Conservation (phyloP, 2,329 filamentous ascomycete genomes). For the Colletotrichum sp. region DNA sequence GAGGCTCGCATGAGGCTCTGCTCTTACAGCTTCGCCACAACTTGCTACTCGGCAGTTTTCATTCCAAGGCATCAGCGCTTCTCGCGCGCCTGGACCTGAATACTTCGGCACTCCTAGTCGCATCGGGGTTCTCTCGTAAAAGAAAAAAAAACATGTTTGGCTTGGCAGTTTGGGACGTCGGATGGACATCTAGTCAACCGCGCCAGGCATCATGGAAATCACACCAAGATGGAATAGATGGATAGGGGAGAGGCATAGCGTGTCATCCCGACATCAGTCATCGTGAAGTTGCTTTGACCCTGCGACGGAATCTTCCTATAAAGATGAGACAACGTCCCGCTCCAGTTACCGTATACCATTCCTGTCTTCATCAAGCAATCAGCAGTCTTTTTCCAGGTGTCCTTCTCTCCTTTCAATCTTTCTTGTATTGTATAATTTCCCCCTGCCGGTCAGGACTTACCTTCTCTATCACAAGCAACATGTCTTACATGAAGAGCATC, state of each 20-base stretch:
- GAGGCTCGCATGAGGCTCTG: constrained; percentile 18
- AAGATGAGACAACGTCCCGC: neutral
- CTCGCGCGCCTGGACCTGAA: neutral
- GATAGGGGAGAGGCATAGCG: neutral
- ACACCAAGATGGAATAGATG: neutral
- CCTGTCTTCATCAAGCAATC: neutral
- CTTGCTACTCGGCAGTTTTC: neutral
- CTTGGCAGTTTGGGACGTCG: constrained; percentile 13
- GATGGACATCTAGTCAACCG: neutral
- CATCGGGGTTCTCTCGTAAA: neutral
- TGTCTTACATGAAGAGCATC: constrained; percentile 35
- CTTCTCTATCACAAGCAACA: constrained; percentile 24
- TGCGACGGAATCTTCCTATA: neutral
- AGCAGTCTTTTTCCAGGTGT: constrained; percentile 1
- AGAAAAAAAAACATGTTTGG: neutral
- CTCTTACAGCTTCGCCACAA: neutral
- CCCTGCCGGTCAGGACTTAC: constrained; percentile 21
- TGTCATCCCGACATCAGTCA: constrained; percentile 12
- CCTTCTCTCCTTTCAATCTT: constrained; percentile 15
- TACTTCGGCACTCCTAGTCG: neutral
- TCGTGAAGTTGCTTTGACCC: neutral
- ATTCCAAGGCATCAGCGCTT: neutral
- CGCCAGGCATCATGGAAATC: neutral
- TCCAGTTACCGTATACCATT: neutral
- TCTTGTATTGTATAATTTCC: constrained; percentile 15